Conservation (phyloP, 2,329 filamentous ascomycete species). For the Talaromyces verruculosus region DNA sequence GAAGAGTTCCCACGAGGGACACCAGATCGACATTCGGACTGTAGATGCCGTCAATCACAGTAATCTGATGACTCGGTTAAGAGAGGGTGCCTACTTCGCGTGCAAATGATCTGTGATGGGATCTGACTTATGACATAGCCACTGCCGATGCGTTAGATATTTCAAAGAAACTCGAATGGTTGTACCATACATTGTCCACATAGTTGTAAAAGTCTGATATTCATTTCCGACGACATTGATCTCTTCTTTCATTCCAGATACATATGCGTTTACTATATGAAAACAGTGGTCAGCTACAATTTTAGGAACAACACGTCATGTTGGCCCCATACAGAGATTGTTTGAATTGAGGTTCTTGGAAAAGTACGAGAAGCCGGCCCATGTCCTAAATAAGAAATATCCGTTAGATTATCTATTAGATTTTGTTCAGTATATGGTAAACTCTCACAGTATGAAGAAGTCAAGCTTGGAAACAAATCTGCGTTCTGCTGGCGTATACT, state of each 20-base stretch:
- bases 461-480: slow-evolving; percentile 16
- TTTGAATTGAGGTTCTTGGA: slow-evolving; percentile 20
- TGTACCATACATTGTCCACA: slow-evolving; percentile 29
- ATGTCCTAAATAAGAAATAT: neutral
- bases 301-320: neutral
- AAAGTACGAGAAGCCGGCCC: slow-evolving; percentile 20
- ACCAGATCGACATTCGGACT: slow-evolving; percentile 17
- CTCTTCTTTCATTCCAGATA: slow-evolving; percentile 39
- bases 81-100: slow-evolving; percentile 8
- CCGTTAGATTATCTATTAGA: neutral
- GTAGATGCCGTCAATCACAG: slow-evolving; percentile 22
- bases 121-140: slow-evolving; percentile 24
- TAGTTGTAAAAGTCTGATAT: slow-evolving; percentile 29
- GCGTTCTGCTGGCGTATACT: slow-evolving; percentile 15
- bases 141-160: neutral
- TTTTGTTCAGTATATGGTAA: neutral
- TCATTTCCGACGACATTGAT: slow-evolving; percentile 35
- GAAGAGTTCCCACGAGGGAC: slow-evolving; percentile 27
- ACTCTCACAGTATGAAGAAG: slow-evolving; percentile 10
- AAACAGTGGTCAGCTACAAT: neutral
- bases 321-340: slow-evolving; percentile 9
- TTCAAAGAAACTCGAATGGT: neutral
- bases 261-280: slow-evolving; percentile 37
- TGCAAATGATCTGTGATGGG: slow-evolving; percentile 24
- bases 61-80: slow-evolving; percentile 28